Evolutionary conservation across 1,284 basidiomycete genomes (phyloP).

Genomic region (Peniophora sp.): DNA sequence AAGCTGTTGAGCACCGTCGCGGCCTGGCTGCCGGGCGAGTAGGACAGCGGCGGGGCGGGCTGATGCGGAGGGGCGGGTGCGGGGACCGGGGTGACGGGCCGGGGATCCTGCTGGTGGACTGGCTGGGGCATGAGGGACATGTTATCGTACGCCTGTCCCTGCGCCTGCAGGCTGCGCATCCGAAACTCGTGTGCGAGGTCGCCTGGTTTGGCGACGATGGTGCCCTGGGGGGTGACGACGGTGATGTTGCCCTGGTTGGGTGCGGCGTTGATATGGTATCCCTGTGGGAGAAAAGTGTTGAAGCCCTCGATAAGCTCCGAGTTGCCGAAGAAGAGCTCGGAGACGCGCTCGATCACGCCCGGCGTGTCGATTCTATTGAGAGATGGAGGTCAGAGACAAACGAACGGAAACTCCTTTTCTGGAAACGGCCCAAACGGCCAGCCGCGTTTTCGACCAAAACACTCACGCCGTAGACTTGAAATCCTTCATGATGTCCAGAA

Average conservation of each 20-base stretch:
- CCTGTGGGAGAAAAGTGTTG: conserved; percentile 96
- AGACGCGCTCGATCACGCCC: conserved; percentile 96
- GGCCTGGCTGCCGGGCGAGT: conserved; percentile 18
- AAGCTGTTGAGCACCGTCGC: conserved; percentile 14
- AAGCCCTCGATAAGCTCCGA: conserved; percentile 94
- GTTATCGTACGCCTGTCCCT: conserved; percentile 20
- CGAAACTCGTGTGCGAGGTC: background rate
- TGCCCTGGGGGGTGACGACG: conserved; percentile 65
- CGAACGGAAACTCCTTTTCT: no score
- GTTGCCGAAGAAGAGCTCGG: conserved; percentile 91
- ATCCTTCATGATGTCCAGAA: conserved; percentile 99
- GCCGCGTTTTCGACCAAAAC: background rate
- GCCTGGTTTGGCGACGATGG: background rate
- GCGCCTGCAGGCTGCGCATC: conserved; percentile 26
- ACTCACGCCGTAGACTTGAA: conserved; percentile 92
- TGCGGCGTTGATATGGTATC: conserved; percentile 91
- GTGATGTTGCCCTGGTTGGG: conserved; percentile 79
- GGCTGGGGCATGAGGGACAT: conserved; percentile 17
- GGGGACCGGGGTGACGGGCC: conserved; percentile 8
- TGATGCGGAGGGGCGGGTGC: background rate
- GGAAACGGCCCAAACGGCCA: no score
- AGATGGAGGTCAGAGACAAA: background rate
- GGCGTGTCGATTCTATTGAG: conserved; percentile 87
- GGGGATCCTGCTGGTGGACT: conserved; percentile 10
- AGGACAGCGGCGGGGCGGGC: conserved; percentile 3